phyloP scores from a whole-genome alignment of 306 rosid species.

The Hylodesmum podocarpum region DNA sequence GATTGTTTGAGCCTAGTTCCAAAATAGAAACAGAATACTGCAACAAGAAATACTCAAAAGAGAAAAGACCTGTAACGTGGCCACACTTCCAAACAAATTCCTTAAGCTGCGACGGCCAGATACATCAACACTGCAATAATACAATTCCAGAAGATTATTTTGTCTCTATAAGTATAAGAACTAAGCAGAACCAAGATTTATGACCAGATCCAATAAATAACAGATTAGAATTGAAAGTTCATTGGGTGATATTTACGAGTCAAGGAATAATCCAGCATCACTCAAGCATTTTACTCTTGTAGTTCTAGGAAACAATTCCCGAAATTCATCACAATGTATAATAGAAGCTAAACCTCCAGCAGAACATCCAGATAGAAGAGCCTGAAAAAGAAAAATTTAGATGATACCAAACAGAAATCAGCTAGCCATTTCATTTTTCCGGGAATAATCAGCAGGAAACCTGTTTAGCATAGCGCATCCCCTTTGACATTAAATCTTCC shows the following conservation, averaged over 20 bases:
- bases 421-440: background rate
- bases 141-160: slow-evolving; percentile 31
- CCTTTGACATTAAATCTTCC: slow-evolving; percentile 73
- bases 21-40: slow-evolving; percentile 10
- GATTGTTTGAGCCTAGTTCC: background rate
- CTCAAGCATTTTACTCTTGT: slow-evolving; percentile 78
- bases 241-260: slow-evolving; percentile 48
- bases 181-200: slow-evolving; percentile 5
- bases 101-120: slow-evolving; percentile 71
- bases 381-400: slow-evolving; percentile 36
- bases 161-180: background rate
- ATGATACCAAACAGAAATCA: slow-evolving; percentile 14
- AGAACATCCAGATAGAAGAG: slow-evolving; percentile 86
- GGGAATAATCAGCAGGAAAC: slow-evolving; percentile 32
- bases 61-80: slow-evolving; percentile 61
- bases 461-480: slow-evolving; percentile 83
- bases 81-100: slow-evolving; percentile 66
- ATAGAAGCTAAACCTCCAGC: slow-evolving; percentile 88
- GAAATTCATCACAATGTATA: slow-evolving; percentile 79
- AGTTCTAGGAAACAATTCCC: slow-evolving; percentile 54
- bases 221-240: slow-evolving; percentile 23
- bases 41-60: background rate
- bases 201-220: slow-evolving; percentile 5
- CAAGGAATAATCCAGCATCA: slow-evolving; percentile 86
- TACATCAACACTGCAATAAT: slow-evolving; percentile 56